Base-by-base conservation (phyloP, 1,284 basidiomycete genomes). In the Flammula alnicola region DNA sequence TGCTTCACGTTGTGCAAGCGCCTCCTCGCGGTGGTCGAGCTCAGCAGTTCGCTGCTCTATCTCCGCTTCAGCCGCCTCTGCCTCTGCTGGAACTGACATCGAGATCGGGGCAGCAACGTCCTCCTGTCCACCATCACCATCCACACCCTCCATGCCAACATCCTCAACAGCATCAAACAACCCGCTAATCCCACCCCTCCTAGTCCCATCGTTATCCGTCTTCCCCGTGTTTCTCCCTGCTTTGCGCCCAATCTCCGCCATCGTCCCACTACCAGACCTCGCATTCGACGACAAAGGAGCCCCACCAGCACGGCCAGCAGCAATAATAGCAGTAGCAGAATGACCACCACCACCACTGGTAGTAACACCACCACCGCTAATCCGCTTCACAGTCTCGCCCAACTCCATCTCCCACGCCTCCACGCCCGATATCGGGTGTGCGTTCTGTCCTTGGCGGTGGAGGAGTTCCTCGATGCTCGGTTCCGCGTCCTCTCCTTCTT, bases 391-490 rank as follows among this genome's bases (percentile, higher is more conserved):
- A 12, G 65, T 66, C 27, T 66, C 64, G 4, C 63, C 62, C 10
- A 69, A 47, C 42, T 67, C 63, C 29, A 60, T 59, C 44, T 68
- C 67, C 55, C 65, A 62, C 14, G 59, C 63, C 23, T 60, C 63
- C n/a, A 51, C 63, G 10, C 61, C 62, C 39, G 17, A 42, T 20
- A 36, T 32, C 6, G 16, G 36, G 8, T 3, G 23, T 26, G 32
- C 12, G 12, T 7, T 7, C 14, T 16, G 36, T 4, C n/a, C 23
- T 14, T 44, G 17, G 17, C 31, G 4, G 9, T 42, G 36, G 5
- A 82, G 69, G 5, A 83, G 69, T 27, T 74, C 74, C 47, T 80
- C 76, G 33, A 82, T 72, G 10, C 69, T 74, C 23, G 72, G 71
- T 59, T 81, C 79, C 6, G 74, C 74, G 10, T 66, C 62, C 8